Conservation (phyloP, 176 grass and related monocot species). For the Hordeum marinum region DNA sequence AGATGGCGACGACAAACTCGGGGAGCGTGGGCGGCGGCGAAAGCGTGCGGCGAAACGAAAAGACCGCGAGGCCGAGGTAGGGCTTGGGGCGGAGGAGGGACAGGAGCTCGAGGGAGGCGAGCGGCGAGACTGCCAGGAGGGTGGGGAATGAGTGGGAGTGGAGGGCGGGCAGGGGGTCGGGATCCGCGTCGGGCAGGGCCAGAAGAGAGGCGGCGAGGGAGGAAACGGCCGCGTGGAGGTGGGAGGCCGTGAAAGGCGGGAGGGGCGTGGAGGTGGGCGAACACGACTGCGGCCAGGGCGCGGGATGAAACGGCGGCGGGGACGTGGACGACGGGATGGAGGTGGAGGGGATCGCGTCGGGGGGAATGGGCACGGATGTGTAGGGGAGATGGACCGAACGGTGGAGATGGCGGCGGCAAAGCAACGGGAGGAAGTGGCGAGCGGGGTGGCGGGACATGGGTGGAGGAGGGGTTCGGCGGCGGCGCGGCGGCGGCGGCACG, state of each 20-base stretch:
- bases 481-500: constrained; percentile 18
- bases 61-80: constrained; percentile 53
- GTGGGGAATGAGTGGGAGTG: constrained; percentile 28
- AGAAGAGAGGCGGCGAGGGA: constrained; percentile 30
- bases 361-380: constrained; percentile 4
- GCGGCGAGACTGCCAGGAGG: constrained; percentile 50
- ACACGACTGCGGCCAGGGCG: neutral
- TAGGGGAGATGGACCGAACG: neutral
- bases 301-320: constrained; percentile 12
- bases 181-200: constrained; percentile 8
- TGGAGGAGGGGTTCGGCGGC: neutral
- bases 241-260: neutral
- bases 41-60: constrained; percentile 47
- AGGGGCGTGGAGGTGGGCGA: neutral
- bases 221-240: constrained; percentile 41
- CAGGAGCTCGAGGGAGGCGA: constrained; percentile 61
- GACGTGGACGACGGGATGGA: neutral
- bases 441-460: constrained; percentile 42
- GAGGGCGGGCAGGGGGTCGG: constrained; percentile 26
- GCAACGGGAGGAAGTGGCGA: constrained; percentile 39
- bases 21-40: constrained; percentile 30
- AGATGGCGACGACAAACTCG: constrained; percentile 76
- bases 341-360: constrained; percentile 23
- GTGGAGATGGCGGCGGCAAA: constrained; percentile 17
- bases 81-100: constrained; percentile 54